Base-by-base conservation (phyloP, 331 rosid genomes). In the Acacia concinna region DNA sequence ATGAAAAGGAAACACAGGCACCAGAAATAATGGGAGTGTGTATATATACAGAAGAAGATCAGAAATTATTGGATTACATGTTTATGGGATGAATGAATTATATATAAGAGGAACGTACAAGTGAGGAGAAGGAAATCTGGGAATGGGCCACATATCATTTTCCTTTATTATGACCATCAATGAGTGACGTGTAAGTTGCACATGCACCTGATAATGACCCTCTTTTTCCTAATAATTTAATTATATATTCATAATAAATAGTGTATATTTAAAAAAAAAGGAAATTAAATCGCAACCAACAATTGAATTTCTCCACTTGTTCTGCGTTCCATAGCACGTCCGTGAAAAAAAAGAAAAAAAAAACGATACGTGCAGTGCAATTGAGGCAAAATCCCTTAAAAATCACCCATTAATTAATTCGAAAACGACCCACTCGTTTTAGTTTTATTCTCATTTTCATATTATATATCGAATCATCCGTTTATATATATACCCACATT, bases 121-220 rank as follows among this genome's bases (percentile, higher is more conserved):
- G 71, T 72, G 80, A 14, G 70, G 47, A 20, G 41, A 63, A 63
- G 83, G 74, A 85, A 81, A 87, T 87, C 82, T 67, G 23, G 28
- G 37, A 75, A 78, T 28, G 92, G 88, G 79, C 83, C 91, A 43
- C 81, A 49, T 31, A 54, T 81, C 77, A 21, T 28, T 86, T 78
- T 79, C 43, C 59, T 76, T n/a, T 54, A 15, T n/a, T 32, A n/a
- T 32, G 43, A 74, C 59, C 75, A 62, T 76, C 77, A 64, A 81
- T 65, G 72, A 75, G 82, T 79, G 78, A 71, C 74, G 78, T 78
- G 32, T 35, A 71, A 79, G 69, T 20, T 13, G 88, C 91, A 85
- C 89, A 87, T 91, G 89, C 87, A 70, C 18, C 12, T 66, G 86
- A 86, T 80, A 84, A 76, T 81, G 90, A 88, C 90, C 71, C 77